phyloP scores from a whole-genome alignment of 306 rosid species.

The Acacia crassicarpa region DNA sequence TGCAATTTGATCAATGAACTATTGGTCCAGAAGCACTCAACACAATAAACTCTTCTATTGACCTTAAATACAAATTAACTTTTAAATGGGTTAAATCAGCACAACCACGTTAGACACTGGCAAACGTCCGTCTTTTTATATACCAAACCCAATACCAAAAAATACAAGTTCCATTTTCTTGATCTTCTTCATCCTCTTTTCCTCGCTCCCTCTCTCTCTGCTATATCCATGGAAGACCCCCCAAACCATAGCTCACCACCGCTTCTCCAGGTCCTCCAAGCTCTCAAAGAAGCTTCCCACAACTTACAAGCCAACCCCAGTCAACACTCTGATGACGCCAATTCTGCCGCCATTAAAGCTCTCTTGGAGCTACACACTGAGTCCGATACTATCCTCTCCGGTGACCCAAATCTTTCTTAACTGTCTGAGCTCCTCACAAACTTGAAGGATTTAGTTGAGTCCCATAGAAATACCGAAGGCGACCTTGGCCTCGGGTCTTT shows the following conservation, averaged over 20 bases:
- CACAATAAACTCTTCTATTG: no score
- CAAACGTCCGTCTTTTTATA: neutral
- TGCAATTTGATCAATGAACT: no score
- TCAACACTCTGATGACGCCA: conserved; percentile 42
- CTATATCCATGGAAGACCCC: conserved; percentile 47
- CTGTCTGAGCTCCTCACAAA: conserved; percentile 61
- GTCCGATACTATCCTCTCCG: conserved; percentile 64
- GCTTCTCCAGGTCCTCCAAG: conserved; percentile 70
- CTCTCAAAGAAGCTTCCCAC: conserved; percentile 82
- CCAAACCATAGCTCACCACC: conserved; percentile 39
- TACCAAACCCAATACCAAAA: neutral
- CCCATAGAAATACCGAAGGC: conserved; percentile 31
- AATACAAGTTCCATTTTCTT: neutral
- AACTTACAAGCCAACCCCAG: conserved; percentile 53
- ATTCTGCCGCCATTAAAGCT: conserved; percentile 73
- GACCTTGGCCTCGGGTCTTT: conserved; percentile 51
- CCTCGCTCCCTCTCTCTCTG: neutral
- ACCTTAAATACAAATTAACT: no score
- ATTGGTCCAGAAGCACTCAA: no score
- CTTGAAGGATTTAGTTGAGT: conserved; percentile 56
- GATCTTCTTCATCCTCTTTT: neutral
- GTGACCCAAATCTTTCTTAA: conserved; percentile 49
- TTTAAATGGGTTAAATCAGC: no score
- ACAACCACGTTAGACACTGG: no score
- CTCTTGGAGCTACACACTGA: conserved; percentile 72